Base-by-base conservation (phyloP, 306 rosid species). In the Prunus campanulata region DNA sequence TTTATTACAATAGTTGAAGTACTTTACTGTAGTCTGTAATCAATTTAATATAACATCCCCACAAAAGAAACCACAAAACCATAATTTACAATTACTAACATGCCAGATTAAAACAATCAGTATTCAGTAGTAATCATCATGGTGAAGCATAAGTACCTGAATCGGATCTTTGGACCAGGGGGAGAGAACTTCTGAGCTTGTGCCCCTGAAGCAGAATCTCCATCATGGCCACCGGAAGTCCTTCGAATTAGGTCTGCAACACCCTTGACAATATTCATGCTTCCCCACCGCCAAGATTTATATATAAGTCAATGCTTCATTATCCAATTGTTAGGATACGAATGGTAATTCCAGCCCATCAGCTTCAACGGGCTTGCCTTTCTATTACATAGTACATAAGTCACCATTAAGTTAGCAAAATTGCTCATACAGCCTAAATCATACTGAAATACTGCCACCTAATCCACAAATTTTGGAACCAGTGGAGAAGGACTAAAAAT, bases 201-300 rank as follows among this genome's bases (percentile, higher is more conserved):
- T n/a, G 88, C 83, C 83, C 88, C 81, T 30, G 90, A 82, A 66
- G 59, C 51, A 69, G 90, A 76, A 72, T 90, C 97, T 29, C 87
- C 93, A 56, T 78, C 69, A 13, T 86, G 87, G 67, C 89, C 92
- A 60, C 87, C n/a, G 6, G 98, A 88, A 59, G 97, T 92, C 92
- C 95, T 92, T 79, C 98, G 87, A 66, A 95, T 87, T 78, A 95
- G 97, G 86, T 92, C 98, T 47, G 97, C 97, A 70, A 95, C 98
- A 73, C 97, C 97, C 87, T 87, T 95, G 78, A 95, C 98, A 30
- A 95, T 90, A 85, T 95, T 89, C 98, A 95, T 95, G 86, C 89
- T 92, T 84, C 89, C 83, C 81, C 52, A 29, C 61, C 66, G 12
- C 71, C 70, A 30, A 69, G 76, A 72, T 74, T 46, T 56, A 8